A percentile compares a stretch with the other conserved stretches of the same genome.
These are phyloP conservation scores for Calonectria hawksworthii DNA, from an alignment of 2,329 filamentous ascomycete genomes.

Conservation along the genomic window DNA sequence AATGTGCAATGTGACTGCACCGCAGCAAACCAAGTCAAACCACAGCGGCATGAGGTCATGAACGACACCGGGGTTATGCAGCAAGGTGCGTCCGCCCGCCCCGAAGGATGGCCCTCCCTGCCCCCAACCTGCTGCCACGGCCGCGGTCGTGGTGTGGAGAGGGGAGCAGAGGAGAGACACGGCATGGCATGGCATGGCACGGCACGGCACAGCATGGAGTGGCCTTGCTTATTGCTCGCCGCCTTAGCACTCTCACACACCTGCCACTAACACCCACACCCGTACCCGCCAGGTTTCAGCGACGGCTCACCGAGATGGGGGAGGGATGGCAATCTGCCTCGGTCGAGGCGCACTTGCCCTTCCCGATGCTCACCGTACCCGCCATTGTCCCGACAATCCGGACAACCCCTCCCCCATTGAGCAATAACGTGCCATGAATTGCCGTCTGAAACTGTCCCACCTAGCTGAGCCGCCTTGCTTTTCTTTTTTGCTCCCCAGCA, in stretches of 20 bases:
- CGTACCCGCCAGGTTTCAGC: neutral
- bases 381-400: slow-evolving; percentile 13
- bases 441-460: neutral
- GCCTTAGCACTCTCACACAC: neutral
- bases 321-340: neutral
- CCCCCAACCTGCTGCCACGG: neutral
- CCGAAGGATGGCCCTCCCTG: slow-evolving; percentile 3
- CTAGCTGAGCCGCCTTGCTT: neutral
- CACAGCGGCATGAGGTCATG: slow-evolving; percentile 3
- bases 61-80: neutral
- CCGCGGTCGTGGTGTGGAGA: neutral
- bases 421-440: neutral
- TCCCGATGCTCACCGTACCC: neutral
- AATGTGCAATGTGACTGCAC: neutral
- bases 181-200: neutral
- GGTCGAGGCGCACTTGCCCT: neutral
- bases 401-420: neutral
- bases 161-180: neutral
- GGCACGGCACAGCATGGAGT: neutral
- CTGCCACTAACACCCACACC: neutral
- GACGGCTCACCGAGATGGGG: neutral
- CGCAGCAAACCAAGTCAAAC: neutral
- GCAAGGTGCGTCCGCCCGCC: neutral
- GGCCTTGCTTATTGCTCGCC: slow-evolving; percentile 1
- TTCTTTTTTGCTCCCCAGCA: neutral